Evolutionary conservation across 768 basidiomycete genomes (phyloP).

Genomic region (Imleria badia): DNA sequence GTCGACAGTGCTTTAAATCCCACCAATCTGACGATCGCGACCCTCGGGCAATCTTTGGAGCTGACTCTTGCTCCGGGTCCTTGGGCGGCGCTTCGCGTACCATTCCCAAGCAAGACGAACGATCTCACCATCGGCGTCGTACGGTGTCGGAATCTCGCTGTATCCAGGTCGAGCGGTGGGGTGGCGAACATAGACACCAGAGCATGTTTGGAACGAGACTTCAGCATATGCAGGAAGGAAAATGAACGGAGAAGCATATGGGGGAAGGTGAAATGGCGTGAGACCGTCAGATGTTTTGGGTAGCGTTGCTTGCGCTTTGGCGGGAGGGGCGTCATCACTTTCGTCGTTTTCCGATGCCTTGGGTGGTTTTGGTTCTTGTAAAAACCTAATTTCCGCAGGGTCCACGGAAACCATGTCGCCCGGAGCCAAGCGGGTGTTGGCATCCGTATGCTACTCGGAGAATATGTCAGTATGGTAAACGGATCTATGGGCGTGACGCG

Average conservation of each 20-base stretch:
- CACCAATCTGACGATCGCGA: slow-evolving; percentile 39
- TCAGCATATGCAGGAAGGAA: slow-evolving; percentile 94
- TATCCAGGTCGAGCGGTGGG: slow-evolving; percentile 96
- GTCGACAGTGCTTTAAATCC: slow-evolving; percentile 6
- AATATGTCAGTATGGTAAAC: neutral
- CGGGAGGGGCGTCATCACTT: neutral
- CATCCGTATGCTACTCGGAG: slow-evolving; percentile 64
- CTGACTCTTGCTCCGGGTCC: slow-evolving; percentile 64
- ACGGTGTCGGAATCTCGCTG: slow-evolving; percentile 94
- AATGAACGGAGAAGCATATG: slow-evolving; percentile 85
- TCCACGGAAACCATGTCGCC: slow-evolving; percentile 94
- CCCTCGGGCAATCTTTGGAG: slow-evolving; percentile 67
- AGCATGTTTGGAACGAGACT: slow-evolving; percentile 83
- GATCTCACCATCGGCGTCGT: slow-evolving; percentile 92
- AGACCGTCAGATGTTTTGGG: slow-evolving; percentile 26
- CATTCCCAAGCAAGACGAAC: slow-evolving; percentile 95
- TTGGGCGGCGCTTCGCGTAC: slow-evolving; percentile 72
- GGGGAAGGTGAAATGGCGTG: slow-evolving; percentile 83
- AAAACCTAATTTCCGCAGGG: slow-evolving; percentile 73
- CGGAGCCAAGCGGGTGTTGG: slow-evolving; percentile 86
- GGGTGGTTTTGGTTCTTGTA: slow-evolving; percentile 39
- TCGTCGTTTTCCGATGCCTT: slow-evolving; percentile 12
- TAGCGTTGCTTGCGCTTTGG: neutral
- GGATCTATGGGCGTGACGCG: slow-evolving; percentile 21
- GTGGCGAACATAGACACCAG: slow-evolving; percentile 90